phyloP scores from a whole-genome alignment of 257 asterid genomes.

The Paulownia fortunei region DNA sequence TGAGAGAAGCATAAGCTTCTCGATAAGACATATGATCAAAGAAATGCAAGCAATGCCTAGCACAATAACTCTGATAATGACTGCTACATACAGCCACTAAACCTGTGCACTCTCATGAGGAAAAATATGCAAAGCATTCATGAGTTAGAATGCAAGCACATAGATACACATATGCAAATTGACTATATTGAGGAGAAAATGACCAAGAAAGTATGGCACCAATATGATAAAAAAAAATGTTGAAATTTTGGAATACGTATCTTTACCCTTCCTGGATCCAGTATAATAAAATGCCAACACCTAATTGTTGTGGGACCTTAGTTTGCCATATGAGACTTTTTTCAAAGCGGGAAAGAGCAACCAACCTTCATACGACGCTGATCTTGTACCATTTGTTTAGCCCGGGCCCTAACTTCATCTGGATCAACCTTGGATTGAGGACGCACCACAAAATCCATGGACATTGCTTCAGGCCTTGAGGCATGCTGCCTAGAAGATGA shows the following conservation, averaged over 20 bases:
- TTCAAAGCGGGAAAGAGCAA: constrained; percentile 18
- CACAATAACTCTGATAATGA: background rate
- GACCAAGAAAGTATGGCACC: background rate
- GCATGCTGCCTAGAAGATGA: constrained; percentile 72
- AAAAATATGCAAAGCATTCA: background rate
- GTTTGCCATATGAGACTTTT: background rate
- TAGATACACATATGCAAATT: background rate
- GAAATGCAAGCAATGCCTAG: background rate
- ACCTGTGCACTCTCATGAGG: background rate
- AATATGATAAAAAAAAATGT: background rate
- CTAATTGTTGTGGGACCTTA: too few relatives aligned
- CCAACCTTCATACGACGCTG: constrained; percentile 83
- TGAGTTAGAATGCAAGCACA: background rate
- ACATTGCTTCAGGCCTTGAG: constrained; percentile 73
- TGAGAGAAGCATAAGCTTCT: background rate
- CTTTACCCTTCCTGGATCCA: background rate
- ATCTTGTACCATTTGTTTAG: constrained; percentile 68
- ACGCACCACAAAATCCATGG: constrained; percentile 93
- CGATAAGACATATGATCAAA: background rate
- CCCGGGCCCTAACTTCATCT: constrained; percentile 80
- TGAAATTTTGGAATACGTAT: background rate
- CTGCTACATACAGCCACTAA: background rate
- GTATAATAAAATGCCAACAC: background rate
- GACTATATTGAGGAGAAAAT: background rate
- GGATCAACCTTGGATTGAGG: constrained; percentile 97